Base-by-base conservation (phyloP, 2,329 filamentous ascomycete species). In the Neofusicoccum cordaticola region DNA sequence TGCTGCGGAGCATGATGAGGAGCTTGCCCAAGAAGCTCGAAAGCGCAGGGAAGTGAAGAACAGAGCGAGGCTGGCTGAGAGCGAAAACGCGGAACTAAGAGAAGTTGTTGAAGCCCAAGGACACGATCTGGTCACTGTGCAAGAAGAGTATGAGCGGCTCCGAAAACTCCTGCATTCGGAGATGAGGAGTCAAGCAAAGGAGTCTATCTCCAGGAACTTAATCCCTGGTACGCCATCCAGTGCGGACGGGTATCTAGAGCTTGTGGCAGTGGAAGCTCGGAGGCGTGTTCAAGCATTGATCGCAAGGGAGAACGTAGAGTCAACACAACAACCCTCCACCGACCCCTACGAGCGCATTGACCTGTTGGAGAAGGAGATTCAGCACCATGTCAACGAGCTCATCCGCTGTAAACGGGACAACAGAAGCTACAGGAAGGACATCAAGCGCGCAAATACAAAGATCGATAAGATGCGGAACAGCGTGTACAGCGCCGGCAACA, bases 371-470 rank as follows among this genome's bases (percentile, higher is more conserved):
- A 72, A 73, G 58, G 77, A 80, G 62, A 75, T 80, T 12, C 74
- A 77, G 34, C 77, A 79, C 66, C 80, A 81, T 62, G 72, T 82
- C 39, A 70, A 77, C n/a, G 81, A 83, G 53, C 82, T 82, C 62
- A 77, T 82, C 27, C 74, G 80, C 57, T 82, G 81, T 72, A 83
- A 82, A 68, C 75, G 82, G 35, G 81, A 84, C 61, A 75, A 82
- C 61, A 77, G 75, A 60, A 78, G 78, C 15, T 83, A 82, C 71
- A 81, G 78, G 67, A 60, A 65, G 34, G 63, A 64, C 31, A 53
- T 64, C 51, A 64, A 64, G 17, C 62, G 52, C 19, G 62, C 41
- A 22, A 64, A 64, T 22, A 63, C 48, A n/a, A 63, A 56, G 42
- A 31, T 63, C 39, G 56, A 60, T 3, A 47, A 44, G 42, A 60